Base-by-base conservation (phyloP, 495 filamentous ascomycete genomes). In the Sphaerosporella brunnea region DNA sequence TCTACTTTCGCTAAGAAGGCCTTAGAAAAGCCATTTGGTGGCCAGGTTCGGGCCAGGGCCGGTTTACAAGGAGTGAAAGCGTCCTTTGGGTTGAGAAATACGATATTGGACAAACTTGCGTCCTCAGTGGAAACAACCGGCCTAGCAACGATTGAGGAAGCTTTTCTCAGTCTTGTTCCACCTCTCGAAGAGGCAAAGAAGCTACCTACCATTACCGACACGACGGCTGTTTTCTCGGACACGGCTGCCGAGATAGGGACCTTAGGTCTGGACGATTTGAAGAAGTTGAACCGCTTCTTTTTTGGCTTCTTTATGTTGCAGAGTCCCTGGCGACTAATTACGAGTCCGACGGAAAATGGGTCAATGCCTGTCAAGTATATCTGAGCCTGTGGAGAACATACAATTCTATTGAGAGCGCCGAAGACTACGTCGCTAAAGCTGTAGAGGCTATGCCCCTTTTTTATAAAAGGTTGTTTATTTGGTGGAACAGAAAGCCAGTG, bases 101-200 rank as follows among this genome's bases (percentile, higher is more conserved):
- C 23, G 19, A 45, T 34, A 43, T 41, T 54, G 23, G 36, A 19
- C 4, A 34, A 36, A 11, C 16, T 49, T 7, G 52, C 21, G 13
- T 36, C 26, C 13, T 26, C 16, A n/a, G 34, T 54, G 2, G 49
- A 51, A 21, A 4, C 16, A 21, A 18, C 44, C 5, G 43, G 37
- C 0, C 24, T 54, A 4, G 52, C 18, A 13, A 45, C 32, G 20
- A 45, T 32, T 10, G 45, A 54, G 13, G 52, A 54, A 8, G 45
- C 45, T 10, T 48, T 52, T 36, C 44, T 52, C 25, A 32, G 38
- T 30, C 30, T 54, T 30, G 25, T 52, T n/a, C 52, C 52, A 11
- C 34, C 23, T 15, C n/a, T 54, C 3, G 23, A 24, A 5, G 30
- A 51, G 16, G 36, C 34, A 11, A 36, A 32, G 25, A 38, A n/a